Conservation (phyloP, 106 monocot genomes). For the Phalaenopsis equestris region DNA sequence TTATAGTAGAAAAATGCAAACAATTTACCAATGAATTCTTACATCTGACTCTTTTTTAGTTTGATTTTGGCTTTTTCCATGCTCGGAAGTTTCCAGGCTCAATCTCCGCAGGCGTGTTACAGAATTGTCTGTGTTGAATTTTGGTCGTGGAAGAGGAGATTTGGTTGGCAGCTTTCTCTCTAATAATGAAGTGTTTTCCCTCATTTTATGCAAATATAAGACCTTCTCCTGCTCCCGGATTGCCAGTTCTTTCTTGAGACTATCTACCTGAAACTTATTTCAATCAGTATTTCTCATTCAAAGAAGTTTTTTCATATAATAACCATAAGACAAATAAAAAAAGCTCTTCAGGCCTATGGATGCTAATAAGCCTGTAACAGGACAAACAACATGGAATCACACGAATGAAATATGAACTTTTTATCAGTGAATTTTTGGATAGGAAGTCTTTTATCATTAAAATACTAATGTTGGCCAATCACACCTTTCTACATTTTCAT, state of each 20-base stretch:
- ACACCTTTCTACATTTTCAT: too few relatives aligned
- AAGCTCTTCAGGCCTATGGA: too few relatives aligned
- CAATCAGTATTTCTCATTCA: background rate
- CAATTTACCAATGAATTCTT: background rate
- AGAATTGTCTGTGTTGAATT: slow-evolving; percentile 12
- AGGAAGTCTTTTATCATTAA: too few relatives aligned
- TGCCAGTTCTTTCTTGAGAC: slow-evolving; percentile 47
- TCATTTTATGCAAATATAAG: slow-evolving; percentile 18
- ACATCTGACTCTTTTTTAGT: background rate
- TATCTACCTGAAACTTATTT: slow-evolving; percentile 34
- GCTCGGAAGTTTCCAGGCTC: slow-evolving; percentile 13
- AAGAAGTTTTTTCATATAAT: too few relatives aligned
- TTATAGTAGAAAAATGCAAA: background rate
- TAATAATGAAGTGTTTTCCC: slow-evolving; percentile 22
- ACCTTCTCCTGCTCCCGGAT: slow-evolving; percentile 33
- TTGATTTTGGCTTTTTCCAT: slow-evolving; percentile 3
- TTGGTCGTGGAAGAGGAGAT: slow-evolving; percentile 27
- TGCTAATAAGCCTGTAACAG: too few relatives aligned
- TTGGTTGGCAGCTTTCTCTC: slow-evolving; percentile 28
- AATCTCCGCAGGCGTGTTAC: slow-evolving; percentile 7
- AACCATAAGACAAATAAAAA: too few relatives aligned
- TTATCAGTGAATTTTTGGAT: too few relatives aligned
- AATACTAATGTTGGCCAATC: too few relatives aligned
- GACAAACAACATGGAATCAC: too few relatives aligned
- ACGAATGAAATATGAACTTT: too few relatives aligned